Evolutionary conservation across 441 rosid species (phyloP).

Genomic region (Isatis lusitanica): DNA sequence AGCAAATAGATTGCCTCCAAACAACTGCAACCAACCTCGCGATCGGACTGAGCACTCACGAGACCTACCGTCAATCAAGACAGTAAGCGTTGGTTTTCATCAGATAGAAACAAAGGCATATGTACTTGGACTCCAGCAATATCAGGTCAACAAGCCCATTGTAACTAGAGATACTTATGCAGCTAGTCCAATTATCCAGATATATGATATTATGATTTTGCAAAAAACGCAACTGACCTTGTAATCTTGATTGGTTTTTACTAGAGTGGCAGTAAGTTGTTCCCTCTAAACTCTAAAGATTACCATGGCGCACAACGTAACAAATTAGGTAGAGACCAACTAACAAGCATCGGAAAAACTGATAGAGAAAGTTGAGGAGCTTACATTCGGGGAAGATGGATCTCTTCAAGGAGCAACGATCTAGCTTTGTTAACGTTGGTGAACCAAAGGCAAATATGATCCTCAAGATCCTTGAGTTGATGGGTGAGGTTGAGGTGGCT

Average conservation of each 20-base stretch:
- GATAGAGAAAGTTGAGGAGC: conserved; percentile 31
- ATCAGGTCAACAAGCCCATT: neutral
- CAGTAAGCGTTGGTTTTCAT: neutral
- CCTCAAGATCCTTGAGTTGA: conserved; percentile 68
- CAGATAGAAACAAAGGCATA: neutral
- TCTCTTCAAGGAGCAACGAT: conserved; percentile 53
- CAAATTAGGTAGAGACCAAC: conserved; percentile 3
- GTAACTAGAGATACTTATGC: neutral
- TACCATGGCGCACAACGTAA: conserved; percentile 1
- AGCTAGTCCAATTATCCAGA: neutral
- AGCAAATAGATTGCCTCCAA: neutral
- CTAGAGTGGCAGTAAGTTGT: neutral
- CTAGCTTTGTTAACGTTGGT: conserved; percentile 61
- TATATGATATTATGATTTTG: neutral
- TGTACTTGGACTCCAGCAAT: conserved; percentile 7
- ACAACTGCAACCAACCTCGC: neutral
- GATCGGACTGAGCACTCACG: neutral
- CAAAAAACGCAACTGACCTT: conserved; percentile 14
- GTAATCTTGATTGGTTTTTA: conserved; percentile 12
- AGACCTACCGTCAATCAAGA: neutral
- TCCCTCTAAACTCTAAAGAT: conserved; percentile 19
- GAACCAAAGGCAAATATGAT: conserved; percentile 64
- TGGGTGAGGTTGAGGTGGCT: conserved; percentile 42
- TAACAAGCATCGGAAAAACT: conserved; percentile 1
- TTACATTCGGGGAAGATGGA: conserved; percentile 43